Percentiles rank a stretch among this genome's conserved stretches.
These are phyloP conservation scores for Discostella pseudostelligera DNA, from an alignment of 108 stramenopile species.

Conservation along the genomic window DNA sequence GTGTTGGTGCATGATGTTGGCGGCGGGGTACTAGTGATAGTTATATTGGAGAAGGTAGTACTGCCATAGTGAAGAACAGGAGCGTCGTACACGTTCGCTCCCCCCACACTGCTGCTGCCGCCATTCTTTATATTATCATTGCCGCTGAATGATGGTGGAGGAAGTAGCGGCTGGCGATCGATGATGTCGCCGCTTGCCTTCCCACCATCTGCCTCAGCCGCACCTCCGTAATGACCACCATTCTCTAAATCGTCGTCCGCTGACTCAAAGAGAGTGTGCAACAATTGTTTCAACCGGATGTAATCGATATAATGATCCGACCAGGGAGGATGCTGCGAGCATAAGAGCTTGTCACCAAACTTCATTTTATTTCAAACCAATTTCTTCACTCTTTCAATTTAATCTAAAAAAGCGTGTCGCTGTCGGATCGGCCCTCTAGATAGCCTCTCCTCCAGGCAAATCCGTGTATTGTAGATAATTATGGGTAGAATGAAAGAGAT, in stretches of 20 bases:
- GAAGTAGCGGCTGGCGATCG: no score
- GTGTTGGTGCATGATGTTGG: slow-evolving; percentile 1
- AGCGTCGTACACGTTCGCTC: not conserved
- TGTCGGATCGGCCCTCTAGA: no score
- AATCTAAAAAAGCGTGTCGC: no score
- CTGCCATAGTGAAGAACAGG: slow-evolving; percentile 9
- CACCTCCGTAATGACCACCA: not conserved
- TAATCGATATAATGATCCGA: slow-evolving; percentile 59
- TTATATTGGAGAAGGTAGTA: not conserved
- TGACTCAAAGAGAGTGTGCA: slow-evolving; percentile 20
- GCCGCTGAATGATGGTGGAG: no score
- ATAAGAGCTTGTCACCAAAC: slow-evolving; percentile 55
- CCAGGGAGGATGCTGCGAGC: slow-evolving; percentile 49
- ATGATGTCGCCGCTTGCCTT: not conserved
- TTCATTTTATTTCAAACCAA: no score
- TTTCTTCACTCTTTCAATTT: no score
- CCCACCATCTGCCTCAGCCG: not conserved
- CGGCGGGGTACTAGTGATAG: no score
- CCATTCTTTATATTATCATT: no score
- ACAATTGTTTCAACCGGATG: slow-evolving; percentile 44
- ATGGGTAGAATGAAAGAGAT: no score
- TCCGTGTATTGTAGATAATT: no score
- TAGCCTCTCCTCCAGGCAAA: no score
- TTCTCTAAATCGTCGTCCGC: not conserved
- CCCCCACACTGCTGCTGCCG: not conserved